A percentile compares a stretch with the other conserved stretches of the same genome.
Conservation (phyloP, 2,329 filamentous ascomycete genomes). For the Pseudogymnoascus sp. region DNA sequence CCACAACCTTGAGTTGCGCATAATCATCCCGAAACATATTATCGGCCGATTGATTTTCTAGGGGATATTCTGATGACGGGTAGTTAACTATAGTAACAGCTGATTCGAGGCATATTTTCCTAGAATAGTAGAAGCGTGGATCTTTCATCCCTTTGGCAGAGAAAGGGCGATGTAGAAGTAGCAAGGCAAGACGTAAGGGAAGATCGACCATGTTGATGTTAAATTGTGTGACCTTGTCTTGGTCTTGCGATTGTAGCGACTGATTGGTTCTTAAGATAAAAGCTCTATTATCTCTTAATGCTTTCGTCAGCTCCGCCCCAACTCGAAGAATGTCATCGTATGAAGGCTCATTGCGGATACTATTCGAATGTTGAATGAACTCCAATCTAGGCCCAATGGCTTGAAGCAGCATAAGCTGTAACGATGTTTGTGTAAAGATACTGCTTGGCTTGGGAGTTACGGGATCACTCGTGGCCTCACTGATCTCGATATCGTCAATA, state of each 20-base stretch:
- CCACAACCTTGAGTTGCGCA: constrained; percentile 29
- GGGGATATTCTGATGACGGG: neutral
- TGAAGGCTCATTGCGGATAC: constrained; percentile 34
- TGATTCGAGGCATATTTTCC: constrained; percentile 39
- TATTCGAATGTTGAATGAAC: constrained; percentile 39
- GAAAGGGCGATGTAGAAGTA: constrained; percentile 46
- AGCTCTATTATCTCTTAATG: constrained; percentile 17
- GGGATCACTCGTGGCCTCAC: constrained; percentile 26
- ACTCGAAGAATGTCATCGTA: constrained; percentile 42
- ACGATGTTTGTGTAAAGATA: constrained; percentile 40
- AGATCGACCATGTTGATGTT: constrained; percentile 40
- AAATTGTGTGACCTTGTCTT: constrained; percentile 6
- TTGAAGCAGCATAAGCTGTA: constrained; percentile 38
- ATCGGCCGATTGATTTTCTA: neutral
- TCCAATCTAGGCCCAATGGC: constrained; percentile 38
- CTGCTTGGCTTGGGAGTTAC: constrained; percentile 19
- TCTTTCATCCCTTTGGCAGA: constrained; percentile 34
- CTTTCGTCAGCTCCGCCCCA: constrained; percentile 36
- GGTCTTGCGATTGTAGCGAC: neutral
- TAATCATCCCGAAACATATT: constrained; percentile 29
- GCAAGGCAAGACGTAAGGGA: constrained; percentile 45
- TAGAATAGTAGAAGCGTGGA: constrained; percentile 42
- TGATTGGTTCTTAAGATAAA: constrained; percentile 10
- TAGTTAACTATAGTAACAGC: constrained; percentile 25
- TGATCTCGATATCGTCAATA: constrained; percentile 43